Evolutionary conservation across 1,284 basidiomycete species (phyloP), one percentile per base, ranked within the genome.

Genomic region (Earliella scabrosa): DNA sequence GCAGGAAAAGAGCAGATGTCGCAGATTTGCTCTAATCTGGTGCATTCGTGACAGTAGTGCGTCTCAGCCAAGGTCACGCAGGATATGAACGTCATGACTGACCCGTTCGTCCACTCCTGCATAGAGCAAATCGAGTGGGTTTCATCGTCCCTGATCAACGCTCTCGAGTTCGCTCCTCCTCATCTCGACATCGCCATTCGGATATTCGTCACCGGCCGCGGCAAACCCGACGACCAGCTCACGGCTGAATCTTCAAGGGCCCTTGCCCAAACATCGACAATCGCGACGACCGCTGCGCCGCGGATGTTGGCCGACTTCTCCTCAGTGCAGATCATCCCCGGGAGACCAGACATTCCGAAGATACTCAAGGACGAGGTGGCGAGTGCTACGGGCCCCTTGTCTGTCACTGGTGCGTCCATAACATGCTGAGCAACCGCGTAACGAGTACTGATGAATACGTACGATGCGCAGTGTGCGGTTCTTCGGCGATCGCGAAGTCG

Each of bases 21-120:
- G 65, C 52, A 67, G 68, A 31, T 59, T 80, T 10, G 63, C 77
- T 2, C 78, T 80, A 55, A 58, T 79, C 24, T 82, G 81, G 81
- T 70, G 73, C 1, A 71, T 79, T 34, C 73, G 78, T 5, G 67
- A 76, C 45, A 32, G 66, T 38, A 70, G 79, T 79, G 43, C 40
- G 73, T 61, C 4, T 43, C 21, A 4, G 41, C 23, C 32, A n/a
- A n/a, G n/a, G n/a, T n/a, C n/a, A n/a, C n/a, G n/a, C n/a, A n/a
- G n/a, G n/a, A n/a, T n/a, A n/a, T n/a, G n/a, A n/a, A n/a, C n/a
- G n/a, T n/a, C n/a, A n/a, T n/a, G n/a, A n/a, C n/a, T n/a, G n/a
- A n/a, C n/a, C n/a, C n/a, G n/a, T n/a, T 41, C 18, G n/a, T 9
- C 20, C 40, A n/a, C 14, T 23, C n/a, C n/a, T 32, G 20, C 18